phyloP scores from a whole-genome alignment of 23 red algal species.

The Gracilaria gracilis region DNA sequence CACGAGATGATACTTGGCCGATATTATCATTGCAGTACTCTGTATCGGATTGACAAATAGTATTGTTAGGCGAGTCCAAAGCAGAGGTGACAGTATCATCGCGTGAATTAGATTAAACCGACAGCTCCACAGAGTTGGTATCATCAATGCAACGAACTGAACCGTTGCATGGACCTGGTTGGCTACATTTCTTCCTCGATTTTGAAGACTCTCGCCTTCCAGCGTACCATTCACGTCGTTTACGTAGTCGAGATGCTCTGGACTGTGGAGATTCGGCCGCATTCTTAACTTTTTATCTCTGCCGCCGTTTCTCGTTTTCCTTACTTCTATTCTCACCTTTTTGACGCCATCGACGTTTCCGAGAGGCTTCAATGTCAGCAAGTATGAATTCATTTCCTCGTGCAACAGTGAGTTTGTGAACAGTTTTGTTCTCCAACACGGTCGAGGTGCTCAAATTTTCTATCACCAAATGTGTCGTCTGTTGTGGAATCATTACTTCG shows the following conservation, averaged over 20 bases:
- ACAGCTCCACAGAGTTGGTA: too few species aligned
- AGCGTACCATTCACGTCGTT: neutral
- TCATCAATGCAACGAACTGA: neutral
- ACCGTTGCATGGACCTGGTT: neutral
- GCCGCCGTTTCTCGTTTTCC: neutral
- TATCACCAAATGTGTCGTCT: neutral
- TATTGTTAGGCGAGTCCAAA: too few species aligned
- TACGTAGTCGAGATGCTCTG: neutral
- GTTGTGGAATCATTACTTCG: neutral
- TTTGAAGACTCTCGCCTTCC: neutral
- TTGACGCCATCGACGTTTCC: neutral
- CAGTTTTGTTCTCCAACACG: neutral
- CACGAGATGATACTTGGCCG: neutral
- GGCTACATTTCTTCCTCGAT: neutral
- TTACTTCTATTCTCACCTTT: neutral
- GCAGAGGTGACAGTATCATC: too few species aligned
- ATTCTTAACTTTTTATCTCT: neutral
- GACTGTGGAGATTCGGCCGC: neutral
- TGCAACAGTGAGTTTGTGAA: neutral
- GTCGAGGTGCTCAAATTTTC: neutral
- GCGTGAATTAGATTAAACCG: too few species aligned
- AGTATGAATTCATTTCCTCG: neutral
- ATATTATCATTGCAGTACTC: too few species aligned
- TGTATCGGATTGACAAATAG: too few species aligned
- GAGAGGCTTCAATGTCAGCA: neutral